Evolutionary conservation across 2,329 filamentous ascomycete genomes (phyloP).

Genomic region (Graphilbum ipis-grandicollis): DNA sequence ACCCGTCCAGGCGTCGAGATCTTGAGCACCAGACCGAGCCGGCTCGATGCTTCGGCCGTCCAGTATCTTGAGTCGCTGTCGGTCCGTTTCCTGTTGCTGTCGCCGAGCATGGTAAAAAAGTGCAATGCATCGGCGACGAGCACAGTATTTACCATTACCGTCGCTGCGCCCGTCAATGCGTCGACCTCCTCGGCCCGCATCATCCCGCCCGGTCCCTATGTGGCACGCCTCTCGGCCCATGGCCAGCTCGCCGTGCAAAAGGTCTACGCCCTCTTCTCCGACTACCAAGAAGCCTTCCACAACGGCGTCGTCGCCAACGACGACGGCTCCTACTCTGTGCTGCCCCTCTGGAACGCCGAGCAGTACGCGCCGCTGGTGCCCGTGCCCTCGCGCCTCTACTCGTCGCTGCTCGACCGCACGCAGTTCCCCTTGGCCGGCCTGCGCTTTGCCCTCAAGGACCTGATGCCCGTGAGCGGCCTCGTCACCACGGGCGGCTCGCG

Average conservation of each 20-base stretch:
- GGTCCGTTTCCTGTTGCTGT: background rate
- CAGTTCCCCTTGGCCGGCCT: conserved; percentile 2
- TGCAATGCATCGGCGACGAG: background rate
- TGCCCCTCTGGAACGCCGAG: conserved; percentile 1
- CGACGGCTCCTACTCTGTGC: conserved; percentile 1
- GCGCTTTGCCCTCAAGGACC: conserved; percentile 4
- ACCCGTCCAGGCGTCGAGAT: background rate
- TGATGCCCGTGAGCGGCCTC: conserved; percentile 2
- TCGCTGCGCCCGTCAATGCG: too few relatives aligned
- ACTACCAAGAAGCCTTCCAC: conserved; percentile 3
- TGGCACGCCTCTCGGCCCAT: background rate
- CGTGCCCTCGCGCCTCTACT: conserved; percentile 1
- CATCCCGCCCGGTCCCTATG: conserved; percentile 1
- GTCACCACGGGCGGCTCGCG: conserved; percentile 1
- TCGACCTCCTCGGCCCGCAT: background rate
- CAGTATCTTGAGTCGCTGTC: background rate
- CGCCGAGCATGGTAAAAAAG: background rate
- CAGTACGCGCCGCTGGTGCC: conserved; percentile 2
- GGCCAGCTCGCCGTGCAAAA: background rate
- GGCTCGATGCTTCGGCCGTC: background rate
- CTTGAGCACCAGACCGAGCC: background rate
- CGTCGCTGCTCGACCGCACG: background rate
- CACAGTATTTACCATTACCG: background rate
- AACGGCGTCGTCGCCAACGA: conserved; percentile 1
- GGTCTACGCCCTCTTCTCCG: conserved; percentile 2